phyloP scores from a whole-genome alignment of 2,329 filamentous ascomycete species.

The Diaporthe sp. region DNA sequence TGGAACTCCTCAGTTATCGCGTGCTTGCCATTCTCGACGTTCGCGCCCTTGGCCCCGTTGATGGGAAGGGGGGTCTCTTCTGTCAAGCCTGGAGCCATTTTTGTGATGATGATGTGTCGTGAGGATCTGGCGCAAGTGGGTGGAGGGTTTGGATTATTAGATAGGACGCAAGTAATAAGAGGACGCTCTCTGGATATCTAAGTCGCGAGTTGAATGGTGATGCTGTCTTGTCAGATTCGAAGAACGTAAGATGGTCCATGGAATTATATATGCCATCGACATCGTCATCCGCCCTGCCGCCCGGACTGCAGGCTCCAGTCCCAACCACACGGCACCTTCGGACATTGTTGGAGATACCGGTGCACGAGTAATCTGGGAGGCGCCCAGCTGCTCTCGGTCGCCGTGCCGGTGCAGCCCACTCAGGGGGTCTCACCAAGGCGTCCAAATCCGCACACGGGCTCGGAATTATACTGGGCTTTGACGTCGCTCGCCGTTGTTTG shows the following conservation, averaged over 20 bases:
- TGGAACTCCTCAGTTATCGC: constrained; percentile 40
- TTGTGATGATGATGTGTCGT: background rate
- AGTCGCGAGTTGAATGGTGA: background rate
- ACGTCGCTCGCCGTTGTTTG: background rate
- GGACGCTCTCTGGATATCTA: background rate
- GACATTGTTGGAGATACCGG: constrained; percentile 42
- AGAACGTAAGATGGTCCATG: background rate
- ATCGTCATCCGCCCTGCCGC: background rate
- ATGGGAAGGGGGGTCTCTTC: constrained; percentile 31
- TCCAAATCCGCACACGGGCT: background rate
- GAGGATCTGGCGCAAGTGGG: background rate
- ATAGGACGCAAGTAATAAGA: background rate
- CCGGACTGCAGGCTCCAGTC: background rate
- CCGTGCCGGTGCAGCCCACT: constrained; percentile 26
- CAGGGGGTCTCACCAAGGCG: constrained; percentile 6
- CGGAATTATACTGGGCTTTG: constrained; percentile 19
- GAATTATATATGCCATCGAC: constrained; percentile 34
- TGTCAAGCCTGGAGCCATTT: constrained; percentile 38
- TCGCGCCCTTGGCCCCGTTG: background rate
- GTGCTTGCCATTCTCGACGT: constrained; percentile 37
- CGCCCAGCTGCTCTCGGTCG: constrained; percentile 24
- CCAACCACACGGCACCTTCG: constrained; percentile 23
- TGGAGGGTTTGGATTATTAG: background rate
- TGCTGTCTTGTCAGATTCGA: background rate
- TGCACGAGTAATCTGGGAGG: constrained; percentile 11